Evolutionary conservation across 2,329 filamentous ascomycete species (phyloP).

Genomic region (Blastomyces gilchristii): DNA sequence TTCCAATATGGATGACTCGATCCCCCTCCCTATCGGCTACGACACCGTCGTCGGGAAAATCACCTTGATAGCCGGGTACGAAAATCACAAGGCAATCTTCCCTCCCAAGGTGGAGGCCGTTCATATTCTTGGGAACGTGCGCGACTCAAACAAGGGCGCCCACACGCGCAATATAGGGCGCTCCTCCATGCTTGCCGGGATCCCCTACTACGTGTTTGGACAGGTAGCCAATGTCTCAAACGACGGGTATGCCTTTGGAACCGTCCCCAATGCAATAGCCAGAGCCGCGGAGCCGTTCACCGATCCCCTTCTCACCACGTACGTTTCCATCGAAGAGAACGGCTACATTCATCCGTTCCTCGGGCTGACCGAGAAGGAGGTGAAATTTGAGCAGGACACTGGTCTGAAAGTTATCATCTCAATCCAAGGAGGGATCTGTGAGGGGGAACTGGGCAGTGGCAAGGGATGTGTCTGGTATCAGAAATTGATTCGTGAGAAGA

Average conservation of each 20-base stretch:
- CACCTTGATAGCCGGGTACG: constrained; percentile 9
- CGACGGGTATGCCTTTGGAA: not conserved
- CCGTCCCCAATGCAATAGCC: constrained; percentile 8
- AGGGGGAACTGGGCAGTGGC: constrained; percentile 6
- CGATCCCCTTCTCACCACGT: constrained; percentile 4
- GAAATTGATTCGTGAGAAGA: constrained; percentile 6
- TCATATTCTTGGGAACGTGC: constrained; percentile 6
- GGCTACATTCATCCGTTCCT: constrained; percentile 10
- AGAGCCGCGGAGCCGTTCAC: constrained; percentile 2
- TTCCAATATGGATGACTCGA: not conserved
- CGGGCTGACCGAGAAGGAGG: constrained; percentile 9
- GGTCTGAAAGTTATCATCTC: constrained; percentile 7
- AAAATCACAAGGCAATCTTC: constrained; percentile 10
- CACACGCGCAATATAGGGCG: constrained; percentile 9
- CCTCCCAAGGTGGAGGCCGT: constrained; percentile 9
- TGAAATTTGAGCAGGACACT: constrained; percentile 5
- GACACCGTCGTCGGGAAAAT: constrained; percentile 10
- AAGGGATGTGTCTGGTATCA: constrained; percentile 14
- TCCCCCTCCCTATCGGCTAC: not conserved
- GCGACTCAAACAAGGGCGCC: constrained; percentile 4
- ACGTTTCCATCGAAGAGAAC: constrained; percentile 5
- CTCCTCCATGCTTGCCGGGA: constrained; percentile 8
- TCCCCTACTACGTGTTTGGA: constrained; percentile 11
- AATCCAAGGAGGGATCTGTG: constrained; percentile 11
- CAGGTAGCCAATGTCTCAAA: constrained; percentile 2